Evolutionary conservation across 805 yeast species (phyloP).

Genomic region (Teunomyces kruisii): DNA sequence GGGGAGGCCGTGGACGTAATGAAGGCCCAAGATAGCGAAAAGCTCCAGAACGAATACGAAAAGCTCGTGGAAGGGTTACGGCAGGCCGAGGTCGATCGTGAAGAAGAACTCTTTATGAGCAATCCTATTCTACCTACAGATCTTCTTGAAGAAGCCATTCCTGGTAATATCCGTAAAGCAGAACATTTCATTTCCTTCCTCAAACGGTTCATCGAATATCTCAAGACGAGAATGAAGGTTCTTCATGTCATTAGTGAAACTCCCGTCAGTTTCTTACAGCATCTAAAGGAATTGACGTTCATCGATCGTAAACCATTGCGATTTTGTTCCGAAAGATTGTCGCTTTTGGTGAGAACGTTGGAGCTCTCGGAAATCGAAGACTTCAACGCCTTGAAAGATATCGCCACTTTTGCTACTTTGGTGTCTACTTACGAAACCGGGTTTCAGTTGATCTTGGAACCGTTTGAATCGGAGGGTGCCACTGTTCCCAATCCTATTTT

Average conservation of each 20-base stretch:
- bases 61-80: constrained; percentile 86
- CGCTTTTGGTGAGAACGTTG: constrained; percentile 83
- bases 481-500: constrained; percentile 96
- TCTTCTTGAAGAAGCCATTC: constrained; percentile 86
- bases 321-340: constrained; percentile 88
- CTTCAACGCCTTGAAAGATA: constrained; percentile 87
- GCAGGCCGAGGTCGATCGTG: constrained; percentile 66
- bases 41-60: constrained; percentile 86
- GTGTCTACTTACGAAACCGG: constrained; percentile 95
- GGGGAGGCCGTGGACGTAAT: constrained; percentile 83
- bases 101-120: constrained; percentile 71
- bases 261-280: constrained; percentile 88
- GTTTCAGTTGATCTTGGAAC: constrained; percentile 87
- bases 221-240: constrained; percentile 96
- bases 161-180: constrained; percentile 95
- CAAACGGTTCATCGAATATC: constrained; percentile 88
- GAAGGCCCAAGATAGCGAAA: constrained; percentile 77
- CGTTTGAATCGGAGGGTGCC: constrained; percentile 88
- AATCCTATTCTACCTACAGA: constrained; percentile 88
- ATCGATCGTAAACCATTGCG: constrained; percentile 89
- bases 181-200: constrained; percentile 94
- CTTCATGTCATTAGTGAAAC: constrained; percentile 97
- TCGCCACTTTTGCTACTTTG: constrained; percentile 94
- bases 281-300: constrained; percentile 87
- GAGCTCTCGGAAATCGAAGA: constrained; percentile 90